These are phyloP conservation scores for Aspergillus neoniger DNA, from an alignment of 2,329 filamentous ascomycete genomes.

Conservation along the genomic window DNA sequence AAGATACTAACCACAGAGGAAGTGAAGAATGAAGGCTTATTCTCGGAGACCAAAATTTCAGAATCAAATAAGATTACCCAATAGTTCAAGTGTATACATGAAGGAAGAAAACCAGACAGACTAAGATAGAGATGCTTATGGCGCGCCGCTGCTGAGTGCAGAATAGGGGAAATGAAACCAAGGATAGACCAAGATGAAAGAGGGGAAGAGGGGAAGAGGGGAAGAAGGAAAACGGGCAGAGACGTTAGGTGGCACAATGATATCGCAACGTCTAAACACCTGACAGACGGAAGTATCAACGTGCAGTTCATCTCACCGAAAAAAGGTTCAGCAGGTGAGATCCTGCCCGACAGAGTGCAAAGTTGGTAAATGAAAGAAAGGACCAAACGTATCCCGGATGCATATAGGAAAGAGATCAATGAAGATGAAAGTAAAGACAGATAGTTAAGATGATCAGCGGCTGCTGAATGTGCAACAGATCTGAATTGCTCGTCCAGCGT, in stretches of 20 bases:
- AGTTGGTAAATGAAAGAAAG: too few species aligned
- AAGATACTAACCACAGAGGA: background rate
- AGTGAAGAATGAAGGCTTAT: background rate
- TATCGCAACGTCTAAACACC: background rate
- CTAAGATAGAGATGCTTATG: background rate
- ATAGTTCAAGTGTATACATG: slow-evolving; percentile 12
- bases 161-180: slow-evolving; percentile 3
- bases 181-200: background rate
- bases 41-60: background rate
- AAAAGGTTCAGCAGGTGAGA: too few species aligned
- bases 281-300: background rate
- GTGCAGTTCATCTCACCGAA: too few species aligned
- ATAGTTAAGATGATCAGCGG: background rate
- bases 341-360: too few species aligned
- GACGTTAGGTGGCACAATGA: background rate
- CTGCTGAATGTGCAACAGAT: background rate
- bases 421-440: background rate
- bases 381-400: background rate
- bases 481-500: background rate
- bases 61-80: slow-evolving; percentile 12
- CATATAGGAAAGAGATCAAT: background rate
- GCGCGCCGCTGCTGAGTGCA: background rate
- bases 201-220: background rate
- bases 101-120: slow-evolving; percentile 8
- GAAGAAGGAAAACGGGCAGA: slow-evolving; percentile 7